phyloP scores from a whole-genome alignment of 2,329 filamentous ascomycete species.

The Magnaporthales sp. region DNA sequence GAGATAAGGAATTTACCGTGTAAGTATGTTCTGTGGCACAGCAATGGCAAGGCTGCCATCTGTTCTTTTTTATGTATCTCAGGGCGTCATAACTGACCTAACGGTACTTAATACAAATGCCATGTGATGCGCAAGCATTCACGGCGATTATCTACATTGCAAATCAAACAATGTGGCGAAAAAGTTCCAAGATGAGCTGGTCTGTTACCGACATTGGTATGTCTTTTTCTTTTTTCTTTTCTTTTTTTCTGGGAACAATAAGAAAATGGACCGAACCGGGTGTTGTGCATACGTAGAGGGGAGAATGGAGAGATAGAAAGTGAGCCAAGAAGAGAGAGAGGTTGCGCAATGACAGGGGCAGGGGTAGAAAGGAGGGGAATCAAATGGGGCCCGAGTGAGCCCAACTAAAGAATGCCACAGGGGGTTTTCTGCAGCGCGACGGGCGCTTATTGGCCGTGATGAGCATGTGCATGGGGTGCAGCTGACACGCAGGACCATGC shows the following conservation, averaged over 20 bases:
- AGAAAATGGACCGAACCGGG: neutral
- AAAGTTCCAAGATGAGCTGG: neutral
- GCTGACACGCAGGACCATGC: neutral
- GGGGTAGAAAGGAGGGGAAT: neutral
- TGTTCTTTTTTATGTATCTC: neutral
- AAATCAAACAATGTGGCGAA: neutral
- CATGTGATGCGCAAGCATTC: neutral
- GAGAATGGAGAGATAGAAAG: neutral
- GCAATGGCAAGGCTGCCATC: neutral
- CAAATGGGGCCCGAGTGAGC: neutral
- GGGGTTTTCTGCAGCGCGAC: neutral
- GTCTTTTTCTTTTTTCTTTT: too few species aligned
- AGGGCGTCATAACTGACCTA: too few species aligned
- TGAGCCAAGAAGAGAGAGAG: neutral
- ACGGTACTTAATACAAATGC: too few species aligned
- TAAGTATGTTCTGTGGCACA: neutral
- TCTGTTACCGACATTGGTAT: neutral
- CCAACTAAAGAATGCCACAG: neutral
- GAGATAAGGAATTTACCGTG: neutral
- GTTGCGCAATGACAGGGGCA: neutral
- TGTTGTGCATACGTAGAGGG: neutral
- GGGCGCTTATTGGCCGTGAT: neutral
- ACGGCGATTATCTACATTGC: neutral
- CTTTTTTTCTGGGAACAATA: neutral
- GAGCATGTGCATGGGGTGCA: neutral